Conservation (phyloP, 805 yeast genomes). For the Ogataea methylovora region DNA sequence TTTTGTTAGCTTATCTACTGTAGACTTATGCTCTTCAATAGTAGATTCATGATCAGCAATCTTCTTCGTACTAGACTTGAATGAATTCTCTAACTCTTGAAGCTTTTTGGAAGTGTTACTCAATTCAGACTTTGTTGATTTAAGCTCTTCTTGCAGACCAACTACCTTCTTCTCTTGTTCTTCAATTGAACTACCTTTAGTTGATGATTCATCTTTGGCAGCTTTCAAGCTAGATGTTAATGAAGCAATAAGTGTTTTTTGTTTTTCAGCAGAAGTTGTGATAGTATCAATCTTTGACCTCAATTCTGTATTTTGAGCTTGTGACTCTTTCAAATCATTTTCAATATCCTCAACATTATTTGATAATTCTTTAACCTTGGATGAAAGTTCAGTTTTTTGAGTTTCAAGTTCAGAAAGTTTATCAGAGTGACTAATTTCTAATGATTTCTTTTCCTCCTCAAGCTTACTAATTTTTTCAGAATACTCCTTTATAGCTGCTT, state of each 20-base stretch:
- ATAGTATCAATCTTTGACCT: background rate
- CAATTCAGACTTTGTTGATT: too few species aligned
- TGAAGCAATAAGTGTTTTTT: background rate
- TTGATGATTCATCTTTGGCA: background rate
- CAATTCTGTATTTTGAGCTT: background rate
- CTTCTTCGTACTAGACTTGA: background rate
- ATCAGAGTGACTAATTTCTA: constrained; percentile 5
- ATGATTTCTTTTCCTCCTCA: constrained; percentile 25
- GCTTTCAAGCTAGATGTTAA: background rate
- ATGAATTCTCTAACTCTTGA: background rate
- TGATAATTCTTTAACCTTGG: constrained; percentile 6
- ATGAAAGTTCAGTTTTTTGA: constrained; percentile 4
- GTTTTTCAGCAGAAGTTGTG: background rate
- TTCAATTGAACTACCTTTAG: constrained; percentile 2
- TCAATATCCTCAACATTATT: constrained; percentile 4
- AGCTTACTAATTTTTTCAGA: constrained; percentile 35
- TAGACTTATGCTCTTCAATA: background rate
- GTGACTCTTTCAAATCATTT: background rate
- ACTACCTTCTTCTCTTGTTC: constrained; percentile 1
- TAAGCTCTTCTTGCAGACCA: background rate
- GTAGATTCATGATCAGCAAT: background rate
- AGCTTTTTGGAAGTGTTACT: too few species aligned
- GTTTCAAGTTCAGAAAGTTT: constrained; percentile 11
- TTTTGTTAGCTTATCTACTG: constrained; percentile 1
- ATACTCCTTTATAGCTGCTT: constrained; percentile 40